Conservation (phyloP, 129 eudicot species). For the Logfia minima region DNA sequence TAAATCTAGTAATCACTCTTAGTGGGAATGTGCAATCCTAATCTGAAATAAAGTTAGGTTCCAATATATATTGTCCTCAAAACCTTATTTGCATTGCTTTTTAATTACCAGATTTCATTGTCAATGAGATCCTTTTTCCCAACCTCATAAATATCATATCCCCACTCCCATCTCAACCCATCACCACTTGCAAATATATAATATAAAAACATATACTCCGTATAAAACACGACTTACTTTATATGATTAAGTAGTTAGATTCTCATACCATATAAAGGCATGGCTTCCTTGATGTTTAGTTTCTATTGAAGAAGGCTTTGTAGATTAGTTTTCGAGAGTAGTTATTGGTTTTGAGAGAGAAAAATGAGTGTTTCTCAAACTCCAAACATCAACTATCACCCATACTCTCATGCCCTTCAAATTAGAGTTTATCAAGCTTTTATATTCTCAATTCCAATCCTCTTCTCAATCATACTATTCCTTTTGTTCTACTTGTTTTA, state of each 20-base stretch:
- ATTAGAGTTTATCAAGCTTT: constrained; percentile 63
- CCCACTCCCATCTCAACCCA: not conserved
- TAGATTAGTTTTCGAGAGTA: not conserved
- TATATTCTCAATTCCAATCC: constrained; percentile 63
- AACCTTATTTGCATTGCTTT: not conserved
- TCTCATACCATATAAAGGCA: constrained; percentile 3
- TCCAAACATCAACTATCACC: constrained; percentile 26
- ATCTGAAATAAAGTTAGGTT: not conserved
- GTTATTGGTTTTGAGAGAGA: not conserved
- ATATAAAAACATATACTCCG: not conserved
- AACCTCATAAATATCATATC: constrained; percentile 2
- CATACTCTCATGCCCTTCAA: constrained; percentile 53
- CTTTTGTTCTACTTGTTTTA: constrained; percentile 59
- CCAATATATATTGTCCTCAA: not conserved
- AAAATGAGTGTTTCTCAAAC: constrained; percentile 20
- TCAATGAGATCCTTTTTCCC: constrained; percentile 19
- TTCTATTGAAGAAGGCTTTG: not conserved
- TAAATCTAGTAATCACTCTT: not conserved
- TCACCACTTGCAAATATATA: not conserved
- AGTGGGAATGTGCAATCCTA: not conserved
- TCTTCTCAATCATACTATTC: constrained; percentile 56
- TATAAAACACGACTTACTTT: not conserved
- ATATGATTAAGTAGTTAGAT: not conserved
- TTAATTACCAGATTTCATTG: not conserved
- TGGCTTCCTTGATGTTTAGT: constrained; percentile 3